Evolutionary conservation across 192 early-diverging fungal genomes (phyloP), one percentile per base, ranked within the genome.

Genomic region (Coemansia sp.): DNA sequence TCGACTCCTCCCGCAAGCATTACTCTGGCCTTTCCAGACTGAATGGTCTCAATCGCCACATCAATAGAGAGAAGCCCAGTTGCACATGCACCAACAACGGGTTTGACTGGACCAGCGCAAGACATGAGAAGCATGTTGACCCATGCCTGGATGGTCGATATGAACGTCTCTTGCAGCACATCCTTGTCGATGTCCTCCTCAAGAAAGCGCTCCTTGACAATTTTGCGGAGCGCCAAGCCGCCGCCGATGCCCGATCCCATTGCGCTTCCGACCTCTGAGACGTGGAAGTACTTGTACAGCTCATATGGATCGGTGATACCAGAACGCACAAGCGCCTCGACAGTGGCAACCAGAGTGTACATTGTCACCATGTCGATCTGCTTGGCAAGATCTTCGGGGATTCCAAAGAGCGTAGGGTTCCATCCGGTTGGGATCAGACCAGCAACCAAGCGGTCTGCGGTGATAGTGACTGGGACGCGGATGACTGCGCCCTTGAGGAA

Each of bases 241-340:
- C 95, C 95, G 70, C 95, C 95, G 42, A 93, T 83, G 79, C 91
- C 90, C 42, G 90, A 91, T 53, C 95, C 95, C 41, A 87, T 83
- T 13, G 86, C 84, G 85, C 90, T 97, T 56, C 95, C 95, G 52
- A 97, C 81, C 70, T 95, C 92, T 44, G 91, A 91, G 40, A 97
- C 91, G 70, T 97, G 95, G 58, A 97, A 90, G 64, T 95, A 93
- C 78, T 94, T 83, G 86, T 91, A 97, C 80, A 97, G 91, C 78
- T 97, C 93, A 81, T 95, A 97, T 20, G 95, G 93, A 70, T 97
- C 93, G 34, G 93, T 94, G 23, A 97, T 91, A 78, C 95, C 95
- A 47, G 90, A 89, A 30, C 90, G 84, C 50, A 94, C 80, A 25
- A 97, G 82, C 6, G 94, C 93, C 74, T 97, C 94, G n/a, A 94